These are phyloP conservation scores for Leonotis leonurus DNA, from an alignment of 257 asterid species.

Conservation along the genomic window DNA sequence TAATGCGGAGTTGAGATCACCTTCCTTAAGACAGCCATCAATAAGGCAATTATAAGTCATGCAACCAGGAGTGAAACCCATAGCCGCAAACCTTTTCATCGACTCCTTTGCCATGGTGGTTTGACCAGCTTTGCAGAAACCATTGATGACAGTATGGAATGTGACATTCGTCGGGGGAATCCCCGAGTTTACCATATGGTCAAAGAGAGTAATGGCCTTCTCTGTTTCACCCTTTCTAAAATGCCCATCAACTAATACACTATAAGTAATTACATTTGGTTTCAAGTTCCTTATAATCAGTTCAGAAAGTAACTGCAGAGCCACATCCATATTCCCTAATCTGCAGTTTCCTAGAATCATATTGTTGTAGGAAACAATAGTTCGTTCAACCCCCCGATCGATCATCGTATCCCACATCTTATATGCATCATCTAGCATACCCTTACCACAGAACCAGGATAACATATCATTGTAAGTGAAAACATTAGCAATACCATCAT, in stretches of 20 bases:
- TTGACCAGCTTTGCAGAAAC: constrained; percentile 60
- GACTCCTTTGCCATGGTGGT: constrained; percentile 39
- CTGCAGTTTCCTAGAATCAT: constrained; percentile 67
- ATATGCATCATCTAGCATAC: constrained; percentile 47
- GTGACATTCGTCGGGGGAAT: constrained; percentile 53
- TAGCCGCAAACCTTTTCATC: constrained; percentile 37
- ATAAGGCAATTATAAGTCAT: constrained; percentile 66
- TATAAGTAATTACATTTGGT: constrained; percentile 57
- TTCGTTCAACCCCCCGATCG: constrained; percentile 43
- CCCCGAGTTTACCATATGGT: constrained; percentile 48
- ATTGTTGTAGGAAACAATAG: constrained; percentile 45
- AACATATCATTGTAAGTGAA: constrained; percentile 54
- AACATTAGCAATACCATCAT: constrained; percentile 50
- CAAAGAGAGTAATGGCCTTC: constrained; percentile 48
- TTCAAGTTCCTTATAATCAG: constrained; percentile 34
- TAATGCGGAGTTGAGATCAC: constrained; percentile 40
- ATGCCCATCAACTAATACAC: constrained; percentile 65
- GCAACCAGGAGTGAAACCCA: constrained; percentile 46
- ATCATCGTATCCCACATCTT: constrained; percentile 56
- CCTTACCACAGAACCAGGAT: constrained; percentile 47
- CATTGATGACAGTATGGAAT: constrained; percentile 44
- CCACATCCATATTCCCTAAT: constrained; percentile 55
- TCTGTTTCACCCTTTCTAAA: constrained; percentile 47
- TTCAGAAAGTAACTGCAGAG: constrained; percentile 39
- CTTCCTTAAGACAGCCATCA: constrained; percentile 69